phyloP scores from a whole-genome alignment of 768 basidiomycete genomes.

The Mycena olivaceomarginata region DNA sequence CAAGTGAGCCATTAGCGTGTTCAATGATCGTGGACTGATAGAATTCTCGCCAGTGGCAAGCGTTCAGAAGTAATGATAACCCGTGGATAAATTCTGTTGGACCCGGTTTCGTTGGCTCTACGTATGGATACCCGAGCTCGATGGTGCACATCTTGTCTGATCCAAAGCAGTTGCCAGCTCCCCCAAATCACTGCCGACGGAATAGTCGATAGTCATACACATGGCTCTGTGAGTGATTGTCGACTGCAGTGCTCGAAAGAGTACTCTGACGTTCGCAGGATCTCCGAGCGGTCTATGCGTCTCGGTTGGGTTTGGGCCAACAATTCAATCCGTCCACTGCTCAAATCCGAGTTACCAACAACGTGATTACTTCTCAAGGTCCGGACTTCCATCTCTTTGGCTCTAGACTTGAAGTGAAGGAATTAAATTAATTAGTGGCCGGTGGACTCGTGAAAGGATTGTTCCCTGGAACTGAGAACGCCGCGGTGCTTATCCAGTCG shows the following conservation, averaged over 20 bases:
- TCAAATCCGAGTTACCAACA: constrained; percentile 70
- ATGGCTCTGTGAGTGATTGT: constrained; percentile 59
- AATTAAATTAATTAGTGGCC: constrained; percentile 53
- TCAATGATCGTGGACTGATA: neutral
- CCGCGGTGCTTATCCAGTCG: constrained; percentile 62
- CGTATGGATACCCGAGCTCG: constrained; percentile 50
- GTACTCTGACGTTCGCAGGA: constrained; percentile 48
- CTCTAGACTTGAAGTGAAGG: neutral
- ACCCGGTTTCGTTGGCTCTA: constrained; percentile 66
- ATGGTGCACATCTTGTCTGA: neutral
- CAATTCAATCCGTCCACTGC: constrained; percentile 55
- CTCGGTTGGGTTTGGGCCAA: constrained; percentile 59
- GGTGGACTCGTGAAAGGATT: constrained; percentile 66
- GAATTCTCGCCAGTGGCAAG: constrained; percentile 61
- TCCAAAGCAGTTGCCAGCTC: constrained; percentile 64
- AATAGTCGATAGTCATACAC: constrained; percentile 64
- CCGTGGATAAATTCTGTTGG: constrained; percentile 65
- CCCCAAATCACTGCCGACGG: constrained; percentile 69
- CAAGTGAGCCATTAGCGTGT: constrained; percentile 51
- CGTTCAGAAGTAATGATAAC: constrained; percentile 58
- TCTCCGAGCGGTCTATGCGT: constrained; percentile 66
- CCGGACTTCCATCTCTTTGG: neutral
- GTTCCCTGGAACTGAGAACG: constrained; percentile 60
- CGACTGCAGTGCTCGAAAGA: neutral
- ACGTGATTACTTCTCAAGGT: constrained; percentile 69